Base-by-base conservation (phyloP, 140 eudicot species). In the Senecio squalidus region DNA sequence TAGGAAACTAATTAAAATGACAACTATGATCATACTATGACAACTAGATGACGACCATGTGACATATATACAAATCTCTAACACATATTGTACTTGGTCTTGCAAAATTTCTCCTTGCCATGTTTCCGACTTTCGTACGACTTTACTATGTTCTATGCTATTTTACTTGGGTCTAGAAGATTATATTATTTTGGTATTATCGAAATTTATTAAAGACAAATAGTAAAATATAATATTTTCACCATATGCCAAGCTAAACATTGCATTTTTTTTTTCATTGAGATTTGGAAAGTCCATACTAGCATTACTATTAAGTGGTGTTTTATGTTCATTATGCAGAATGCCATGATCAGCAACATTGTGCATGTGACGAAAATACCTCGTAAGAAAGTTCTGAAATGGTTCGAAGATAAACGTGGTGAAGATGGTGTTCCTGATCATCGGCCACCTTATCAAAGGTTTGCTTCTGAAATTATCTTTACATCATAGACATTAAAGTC, bases 341-440 rank as follows among this genome's bases (percentile, higher is more conserved):
- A 87, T 70, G 81, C 98, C 14, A 79, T 92, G 92, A 75, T 92
- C 29, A 84, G 95, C 84, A 92, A 76, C 79, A 92, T 92, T 48
- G 95, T 84, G 65, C 95, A 81, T 27, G 81, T 92, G 72, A 92
- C 96, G 21, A 87, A 84, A 46, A 71, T 92, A 65, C 96, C 98
- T n/a, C 89, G 96, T 56, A 77, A 68, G 73, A 81, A 59, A 81
- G 85, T 92, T 1, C 68, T 92, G 55, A 81, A 87, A 71, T 92
- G 98, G 98, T 92, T 92, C 24, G 96, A 92, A 80, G 98, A 92
- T 60, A 92, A 73, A 64, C 89, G 98, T 25, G 64, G 60, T 43
- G 95, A 82, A 63, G 96, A 92, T 16, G 98, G 91, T n/a, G 86
- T 92, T 30, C 89, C 96, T 9, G 84, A 77, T 21, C 68, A 68